phyloP scores from a whole-genome alignment of 805 yeast genomes.

The Metschnikowia bowlesiae region DNA sequence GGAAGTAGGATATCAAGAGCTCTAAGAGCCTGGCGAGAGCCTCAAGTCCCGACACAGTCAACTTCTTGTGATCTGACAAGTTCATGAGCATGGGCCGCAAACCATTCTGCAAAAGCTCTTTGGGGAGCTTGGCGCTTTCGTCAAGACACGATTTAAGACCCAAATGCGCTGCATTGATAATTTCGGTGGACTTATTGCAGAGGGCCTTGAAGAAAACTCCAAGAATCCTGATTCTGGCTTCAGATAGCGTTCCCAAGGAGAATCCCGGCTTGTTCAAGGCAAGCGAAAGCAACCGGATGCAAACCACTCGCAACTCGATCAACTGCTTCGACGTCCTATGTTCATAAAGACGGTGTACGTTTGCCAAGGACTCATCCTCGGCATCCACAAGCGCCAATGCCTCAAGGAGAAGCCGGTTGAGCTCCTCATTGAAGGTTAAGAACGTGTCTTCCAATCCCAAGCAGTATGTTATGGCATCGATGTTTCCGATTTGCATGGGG shows the following conservation, averaged over 20 bases:
- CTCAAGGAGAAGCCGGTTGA: slow-evolving; percentile 78
- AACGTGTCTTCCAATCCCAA: slow-evolving; percentile 76
- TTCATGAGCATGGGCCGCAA: slow-evolving; percentile 94
- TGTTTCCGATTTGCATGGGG: slow-evolving; percentile 98
- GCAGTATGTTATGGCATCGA: slow-evolving; percentile 94
- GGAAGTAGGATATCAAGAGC: slow-evolving; percentile 83
- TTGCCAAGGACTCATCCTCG: slow-evolving; percentile 91
- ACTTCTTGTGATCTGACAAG: slow-evolving; percentile 84
- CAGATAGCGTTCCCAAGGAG: slow-evolving; percentile 66
- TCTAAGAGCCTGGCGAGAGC: slow-evolving; percentile 86
- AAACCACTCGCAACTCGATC: slow-evolving; percentile 81
- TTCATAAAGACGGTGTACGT: slow-evolving; percentile 80
- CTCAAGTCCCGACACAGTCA: slow-evolving; percentile 85
- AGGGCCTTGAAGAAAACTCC: slow-evolving; percentile 94
- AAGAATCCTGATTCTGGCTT: slow-evolving; percentile 76
- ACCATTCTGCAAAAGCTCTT: slow-evolving; percentile 92
- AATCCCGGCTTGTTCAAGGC: slow-evolving; percentile 85
- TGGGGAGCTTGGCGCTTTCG: slow-evolving; percentile 85
- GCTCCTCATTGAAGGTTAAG: slow-evolving; percentile 81
- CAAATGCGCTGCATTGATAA: slow-evolving; percentile 88
- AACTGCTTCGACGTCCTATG: slow-evolving; percentile 85
- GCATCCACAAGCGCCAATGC: slow-evolving; percentile 95
- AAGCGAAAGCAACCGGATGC: slow-evolving; percentile 74
- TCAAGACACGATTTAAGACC: slow-evolving; percentile 81
- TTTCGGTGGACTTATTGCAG: slow-evolving; percentile 77